Conservation (phyloP, 257 asterid species). For the Voacanga thouarsii region DNA sequence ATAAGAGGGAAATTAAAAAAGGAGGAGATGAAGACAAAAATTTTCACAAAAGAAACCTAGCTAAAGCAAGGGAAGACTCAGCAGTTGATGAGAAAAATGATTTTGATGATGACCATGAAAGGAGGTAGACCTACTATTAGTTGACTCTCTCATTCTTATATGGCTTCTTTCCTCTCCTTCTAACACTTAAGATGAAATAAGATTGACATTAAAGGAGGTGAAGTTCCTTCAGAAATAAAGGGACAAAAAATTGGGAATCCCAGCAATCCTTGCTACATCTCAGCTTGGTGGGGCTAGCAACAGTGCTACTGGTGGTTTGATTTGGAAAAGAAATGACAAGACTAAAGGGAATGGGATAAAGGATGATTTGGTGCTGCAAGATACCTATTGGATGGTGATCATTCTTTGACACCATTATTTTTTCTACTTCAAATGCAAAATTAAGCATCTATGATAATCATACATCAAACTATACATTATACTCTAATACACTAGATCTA, state of each 20-base stretch:
- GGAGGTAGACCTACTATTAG: slow-evolving; percentile 21
- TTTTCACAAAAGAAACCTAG: slow-evolving; percentile 68
- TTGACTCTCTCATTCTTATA: not conserved
- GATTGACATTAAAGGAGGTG: slow-evolving; percentile 76
- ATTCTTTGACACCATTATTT: not conserved
- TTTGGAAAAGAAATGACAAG: slow-evolving; percentile 49
- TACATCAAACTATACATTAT: not conserved
- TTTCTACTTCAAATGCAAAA: not conserved
- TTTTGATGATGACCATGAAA: slow-evolving; percentile 35
- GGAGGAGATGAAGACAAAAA: slow-evolving; percentile 54
- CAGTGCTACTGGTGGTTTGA: slow-evolving; percentile 29
- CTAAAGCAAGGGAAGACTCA: slow-evolving; percentile 40
- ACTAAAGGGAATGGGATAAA: slow-evolving; percentile 71
- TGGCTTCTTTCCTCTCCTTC: not conserved
- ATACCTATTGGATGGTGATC: slow-evolving; percentile 36
- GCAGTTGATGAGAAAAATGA: slow-evolving; percentile 1
- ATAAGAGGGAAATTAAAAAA: not conserved
- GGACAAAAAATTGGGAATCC: slow-evolving; percentile 80
- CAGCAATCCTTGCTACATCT: slow-evolving; percentile 48
- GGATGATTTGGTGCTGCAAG: slow-evolving; percentile 95
- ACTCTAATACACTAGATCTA: not conserved
- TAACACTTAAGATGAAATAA: slow-evolving; percentile 16
- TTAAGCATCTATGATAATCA: not conserved
- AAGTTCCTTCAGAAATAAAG: slow-evolving; percentile 90
- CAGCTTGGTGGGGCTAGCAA: slow-evolving; percentile 23